Conservation (phyloP, 768 basidiomycete species). For the Amyloporia xantha region DNA sequence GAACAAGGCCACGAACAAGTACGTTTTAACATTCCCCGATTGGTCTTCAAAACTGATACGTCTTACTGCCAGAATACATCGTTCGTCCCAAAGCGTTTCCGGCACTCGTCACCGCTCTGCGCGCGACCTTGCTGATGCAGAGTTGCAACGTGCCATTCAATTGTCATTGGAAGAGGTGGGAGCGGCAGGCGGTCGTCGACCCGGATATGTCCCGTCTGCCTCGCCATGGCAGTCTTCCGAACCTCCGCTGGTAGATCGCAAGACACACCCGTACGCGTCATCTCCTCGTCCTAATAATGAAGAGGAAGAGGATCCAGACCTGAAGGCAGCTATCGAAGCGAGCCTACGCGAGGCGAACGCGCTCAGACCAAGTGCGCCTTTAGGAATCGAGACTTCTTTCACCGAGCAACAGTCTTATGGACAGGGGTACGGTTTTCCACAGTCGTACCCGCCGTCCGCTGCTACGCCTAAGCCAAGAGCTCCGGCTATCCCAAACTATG, state of each 20-base stretch:
- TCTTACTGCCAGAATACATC: constrained; percentile 38
- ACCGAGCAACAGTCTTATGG: constrained; percentile 35
- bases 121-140: constrained; percentile 70
- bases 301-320: constrained; percentile 88
- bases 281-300: constrained; percentile 27
- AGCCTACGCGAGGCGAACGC: constrained; percentile 81
- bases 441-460: constrained; percentile 38
- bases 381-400: constrained; percentile 46
- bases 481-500: constrained; percentile 65
- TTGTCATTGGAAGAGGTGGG: constrained; percentile 79
- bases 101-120: constrained; percentile 47
- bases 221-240: constrained; percentile 62
- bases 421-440: constrained; percentile 33
- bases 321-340: constrained; percentile 92
- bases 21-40: constrained; percentile 30
- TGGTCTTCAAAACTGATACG: background rate
- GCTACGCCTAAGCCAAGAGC: constrained; percentile 34
- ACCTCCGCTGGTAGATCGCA: constrained; percentile 59
- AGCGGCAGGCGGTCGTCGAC: constrained; percentile 40
- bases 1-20: constrained; percentile 53
- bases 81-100: constrained; percentile 48
- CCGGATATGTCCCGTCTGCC: constrained; percentile 66
- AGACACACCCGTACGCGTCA: constrained; percentile 34
- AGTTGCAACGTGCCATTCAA: constrained; percentile 90
- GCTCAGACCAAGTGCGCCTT: constrained; percentile 73